A percentile compares a stretch with the other conserved stretches of the same genome.
phyloP scores from a whole-genome alignment of 306 rosid genomes.

The Rosa persica region DNA sequence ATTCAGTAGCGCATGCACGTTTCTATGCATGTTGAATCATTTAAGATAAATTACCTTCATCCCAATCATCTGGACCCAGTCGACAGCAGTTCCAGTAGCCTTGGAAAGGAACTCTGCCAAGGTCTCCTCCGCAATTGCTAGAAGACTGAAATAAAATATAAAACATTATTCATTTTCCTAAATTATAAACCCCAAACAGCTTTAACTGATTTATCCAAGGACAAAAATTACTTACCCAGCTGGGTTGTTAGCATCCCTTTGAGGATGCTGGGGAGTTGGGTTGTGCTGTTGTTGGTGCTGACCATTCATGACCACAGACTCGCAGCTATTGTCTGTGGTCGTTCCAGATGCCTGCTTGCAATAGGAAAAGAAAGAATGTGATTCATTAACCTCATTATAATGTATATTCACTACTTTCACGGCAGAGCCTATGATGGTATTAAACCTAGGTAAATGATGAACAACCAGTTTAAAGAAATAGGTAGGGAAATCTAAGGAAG shows the following conservation, averaged over 20 bases:
- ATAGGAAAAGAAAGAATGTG: neutral
- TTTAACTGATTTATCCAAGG: neutral
- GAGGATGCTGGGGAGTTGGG: slow-evolving; percentile 92
- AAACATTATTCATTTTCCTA: neutral
- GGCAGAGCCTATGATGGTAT: neutral
- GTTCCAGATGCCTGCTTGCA: slow-evolving; percentile 65
- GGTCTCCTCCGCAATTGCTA: slow-evolving; percentile 98
- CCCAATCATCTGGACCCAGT: slow-evolving; percentile 99
- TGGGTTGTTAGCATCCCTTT: slow-evolving; percentile 96
- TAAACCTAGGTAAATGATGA: neutral
- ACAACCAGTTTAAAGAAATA: neutral
- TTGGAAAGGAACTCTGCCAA: slow-evolving; percentile 99
- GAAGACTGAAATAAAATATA: slow-evolving; percentile 50
- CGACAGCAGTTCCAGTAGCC: slow-evolving; percentile 99
- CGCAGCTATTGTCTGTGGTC: slow-evolving; percentile 98
- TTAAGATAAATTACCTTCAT: slow-evolving; percentile 63
- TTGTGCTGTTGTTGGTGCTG: slow-evolving; percentile 93
- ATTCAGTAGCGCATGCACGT: neutral
- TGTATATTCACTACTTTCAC: neutral
- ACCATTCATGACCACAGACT: slow-evolving; percentile 99
- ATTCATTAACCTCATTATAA: neutral
- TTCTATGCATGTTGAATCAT: neutral
- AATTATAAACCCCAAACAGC: neutral
- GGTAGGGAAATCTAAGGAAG: neutral
- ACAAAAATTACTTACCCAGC: slow-evolving; percentile 64